A percentile compares a stretch with the other conserved stretches of the same genome.
Evolutionary conservation across 257 asterid genomes (phyloP).

Genomic region (Solanum chilense): DNA sequence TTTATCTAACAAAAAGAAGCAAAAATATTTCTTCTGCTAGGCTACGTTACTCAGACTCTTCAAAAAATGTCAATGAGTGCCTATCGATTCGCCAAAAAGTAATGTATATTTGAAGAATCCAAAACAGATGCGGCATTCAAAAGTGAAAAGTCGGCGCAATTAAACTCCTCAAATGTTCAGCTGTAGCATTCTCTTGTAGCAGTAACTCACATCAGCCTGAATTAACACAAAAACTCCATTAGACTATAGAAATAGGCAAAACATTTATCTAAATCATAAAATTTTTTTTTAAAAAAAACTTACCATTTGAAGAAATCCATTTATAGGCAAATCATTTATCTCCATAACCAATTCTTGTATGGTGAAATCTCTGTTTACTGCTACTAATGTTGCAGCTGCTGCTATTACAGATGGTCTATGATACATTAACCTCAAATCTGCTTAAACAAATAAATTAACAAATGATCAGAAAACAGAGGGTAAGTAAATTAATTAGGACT

Average conservation of each 20-base stretch:
- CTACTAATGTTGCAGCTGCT: slow-evolving; percentile 59
- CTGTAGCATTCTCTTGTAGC: slow-evolving; percentile 2
- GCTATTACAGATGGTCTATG: slow-evolving; percentile 42
- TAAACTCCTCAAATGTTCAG: background rate
- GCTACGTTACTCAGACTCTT: no score
- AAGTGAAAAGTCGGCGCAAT: no score
- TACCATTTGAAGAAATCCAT: slow-evolving; percentile 21
- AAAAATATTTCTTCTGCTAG: no score
- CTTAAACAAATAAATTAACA: background rate
- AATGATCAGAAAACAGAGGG: background rate
- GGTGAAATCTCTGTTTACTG: slow-evolving; percentile 24
- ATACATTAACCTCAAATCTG: slow-evolving; percentile 36
- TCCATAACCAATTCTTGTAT: slow-evolving; percentile 22
- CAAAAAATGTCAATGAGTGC: no score
- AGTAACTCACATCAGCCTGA: background rate
- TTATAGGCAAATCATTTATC: slow-evolving; percentile 15
- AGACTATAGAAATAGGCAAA: background rate
- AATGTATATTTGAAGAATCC: no score
- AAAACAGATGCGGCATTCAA: no score
- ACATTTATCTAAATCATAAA: background rate
- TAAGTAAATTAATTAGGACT: background rate
- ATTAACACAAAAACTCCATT: background rate
- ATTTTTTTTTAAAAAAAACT: slow-evolving; percentile 8
- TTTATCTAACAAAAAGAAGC: slow-evolving; percentile 2
- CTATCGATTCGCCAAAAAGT: no score